Conservation (phyloP, 129 eudicot species). For the Mikania micrantha region DNA sequence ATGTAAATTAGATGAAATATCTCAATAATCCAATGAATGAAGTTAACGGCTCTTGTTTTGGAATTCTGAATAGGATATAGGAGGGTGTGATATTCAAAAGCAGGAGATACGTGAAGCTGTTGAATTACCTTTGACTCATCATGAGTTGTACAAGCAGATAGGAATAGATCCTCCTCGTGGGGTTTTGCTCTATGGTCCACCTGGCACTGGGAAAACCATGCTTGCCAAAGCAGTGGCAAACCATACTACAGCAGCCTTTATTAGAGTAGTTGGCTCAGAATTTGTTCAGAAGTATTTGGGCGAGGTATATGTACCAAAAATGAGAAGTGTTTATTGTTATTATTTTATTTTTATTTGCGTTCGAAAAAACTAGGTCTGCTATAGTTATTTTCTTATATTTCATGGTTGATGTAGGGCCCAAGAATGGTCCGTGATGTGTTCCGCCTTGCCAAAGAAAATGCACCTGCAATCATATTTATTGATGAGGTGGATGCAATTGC, state of each 20-base stretch:
- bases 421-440: constrained; percentile 96
- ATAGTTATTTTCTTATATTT: background rate
- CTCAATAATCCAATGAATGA: background rate
- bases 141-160: constrained; percentile 35
- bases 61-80: constrained; percentile 33
- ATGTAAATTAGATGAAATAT: background rate
- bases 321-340: background rate
- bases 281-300: constrained; percentile 44
- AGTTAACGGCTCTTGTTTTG: background rate
- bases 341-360: too few relatives aligned
- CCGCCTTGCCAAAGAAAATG: constrained; percentile 84
- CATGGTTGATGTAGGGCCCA: constrained; percentile 51
- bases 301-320: constrained; percentile 22
- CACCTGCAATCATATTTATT: constrained; percentile 83
- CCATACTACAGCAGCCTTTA: constrained; percentile 39
- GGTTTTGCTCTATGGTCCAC: constrained; percentile 46
- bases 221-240: constrained; percentile 50
- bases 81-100: constrained; percentile 54
- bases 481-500: constrained; percentile 92
- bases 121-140: constrained; percentile 47
- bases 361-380: background rate
- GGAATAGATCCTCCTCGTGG: constrained; percentile 56
- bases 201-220: constrained; percentile 52
- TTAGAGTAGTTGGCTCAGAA: constrained; percentile 43
- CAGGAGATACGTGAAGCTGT: constrained; percentile 55